These are phyloP conservation scores for Prunus yedoensis DNA, from an alignment of 331 rosid species.

Conservation along the genomic window DNA sequence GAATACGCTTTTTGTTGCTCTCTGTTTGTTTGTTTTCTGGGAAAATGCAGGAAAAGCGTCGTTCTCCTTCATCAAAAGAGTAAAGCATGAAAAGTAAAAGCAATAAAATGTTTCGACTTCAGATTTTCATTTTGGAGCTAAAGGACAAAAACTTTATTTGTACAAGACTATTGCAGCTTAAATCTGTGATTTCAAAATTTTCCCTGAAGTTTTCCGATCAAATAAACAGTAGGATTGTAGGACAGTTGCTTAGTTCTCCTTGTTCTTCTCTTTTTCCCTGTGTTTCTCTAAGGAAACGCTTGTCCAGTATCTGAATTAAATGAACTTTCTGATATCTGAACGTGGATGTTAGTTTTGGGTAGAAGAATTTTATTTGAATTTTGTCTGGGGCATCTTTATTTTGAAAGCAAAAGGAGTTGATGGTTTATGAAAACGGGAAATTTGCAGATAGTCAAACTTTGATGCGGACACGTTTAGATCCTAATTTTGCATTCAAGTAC, in stretches of 20 bases:
- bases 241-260: background rate
- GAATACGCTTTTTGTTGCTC: background rate
- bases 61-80: background rate
- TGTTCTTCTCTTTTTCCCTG: background rate
- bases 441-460: background rate
- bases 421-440: background rate
- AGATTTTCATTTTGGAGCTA: slow-evolving; percentile 6
- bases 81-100: background rate
- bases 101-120: background rate
- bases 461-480: background rate
- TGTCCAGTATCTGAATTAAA: background rate
- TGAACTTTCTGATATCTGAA: background rate
- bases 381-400: background rate
- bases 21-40: slow-evolving; percentile 9
- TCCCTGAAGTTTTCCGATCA: background rate
- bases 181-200: background rate
- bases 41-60: slow-evolving; percentile 15
- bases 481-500: too few species aligned
- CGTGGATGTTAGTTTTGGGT: background rate
- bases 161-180: slow-evolving; percentile 9
- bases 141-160: background rate
- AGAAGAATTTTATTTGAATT: background rate
- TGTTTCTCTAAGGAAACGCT: background rate
- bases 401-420: background rate
- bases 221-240: background rate